A percentile compares a stretch with the other conserved stretches of the same genome.
These are phyloP conservation scores for Candida incommunis DNA, from an alignment of 805 yeast species.

Conservation along the genomic window DNA sequence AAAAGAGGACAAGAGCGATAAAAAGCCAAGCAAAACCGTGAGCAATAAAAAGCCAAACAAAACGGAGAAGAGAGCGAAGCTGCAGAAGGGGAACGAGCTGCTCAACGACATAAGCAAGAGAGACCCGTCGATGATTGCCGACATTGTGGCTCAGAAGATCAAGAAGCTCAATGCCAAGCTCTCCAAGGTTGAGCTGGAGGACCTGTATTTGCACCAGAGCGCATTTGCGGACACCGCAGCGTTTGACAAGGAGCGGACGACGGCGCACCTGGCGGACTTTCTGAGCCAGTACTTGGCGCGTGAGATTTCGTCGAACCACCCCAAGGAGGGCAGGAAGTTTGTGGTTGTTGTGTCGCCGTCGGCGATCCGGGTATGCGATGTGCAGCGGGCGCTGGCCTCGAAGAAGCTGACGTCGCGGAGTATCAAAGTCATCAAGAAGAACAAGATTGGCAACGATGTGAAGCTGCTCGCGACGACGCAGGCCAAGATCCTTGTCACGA, in stretches of 20 bases:
- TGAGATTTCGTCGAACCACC: not conserved
- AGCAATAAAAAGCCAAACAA: constrained; percentile 15
- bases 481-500: not conserved
- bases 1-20: constrained; percentile 5
- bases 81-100: constrained; percentile 12
- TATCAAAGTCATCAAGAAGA: constrained; percentile 58
- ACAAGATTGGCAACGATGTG: constrained; percentile 47
- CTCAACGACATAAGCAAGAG: constrained; percentile 29
- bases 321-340: constrained; percentile 25
- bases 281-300: constrained; percentile 25
- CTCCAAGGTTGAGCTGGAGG: constrained; percentile 64
- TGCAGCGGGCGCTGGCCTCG: constrained; percentile 39
- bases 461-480: not conserved
- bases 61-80: constrained; percentile 25
- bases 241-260: constrained; percentile 35
- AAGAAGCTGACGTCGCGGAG: constrained; percentile 34
- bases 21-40: constrained; percentile 6
- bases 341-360: constrained; percentile 51
- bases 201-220: constrained; percentile 41
- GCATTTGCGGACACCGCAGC: constrained; percentile 48
- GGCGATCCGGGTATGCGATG: constrained; percentile 77
- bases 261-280: constrained; percentile 42
- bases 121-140: constrained; percentile 45
- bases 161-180: constrained; percentile 47
- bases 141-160: constrained; percentile 45